Base-by-base conservation (phyloP, 2,329 filamentous ascomycete species). In the Trichoderma aggressivum region DNA sequence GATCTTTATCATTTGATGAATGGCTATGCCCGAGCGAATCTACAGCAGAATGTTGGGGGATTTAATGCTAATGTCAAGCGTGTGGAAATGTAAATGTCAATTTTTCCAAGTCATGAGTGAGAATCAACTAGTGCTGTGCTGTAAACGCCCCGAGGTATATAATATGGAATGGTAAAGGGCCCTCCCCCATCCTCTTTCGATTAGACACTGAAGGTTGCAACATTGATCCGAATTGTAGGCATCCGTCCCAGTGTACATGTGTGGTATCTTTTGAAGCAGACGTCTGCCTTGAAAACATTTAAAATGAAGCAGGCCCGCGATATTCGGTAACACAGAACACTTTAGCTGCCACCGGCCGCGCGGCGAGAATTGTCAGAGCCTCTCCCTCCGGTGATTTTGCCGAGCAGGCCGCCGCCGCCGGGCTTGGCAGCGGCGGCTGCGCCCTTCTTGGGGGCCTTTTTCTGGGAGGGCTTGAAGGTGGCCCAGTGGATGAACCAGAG, bases 391-490 rank as follows among this genome's bases (percentile, higher is more conserved):
- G 59, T 63, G 59, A 70, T 18, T 50, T 43, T 70, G 59, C 67
- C 39, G 28, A 70, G 34, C 12, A 70, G 21, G 3, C 67, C 67
- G 11, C 58, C 58, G 10, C 34, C 67, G 30, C 58, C 58, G 24
- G 47, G 47, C 21, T 47, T 47, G 18, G 36, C 36, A 21, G 47
- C n/a, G 7, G 34, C 50, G 6, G n/a, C 39, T 4, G n/a, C 39
- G 3, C 32, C 47, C 75, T 83, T 84, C 77, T 83, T 83, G 79
- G 86, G 87, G 78, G 36, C 26, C n/a, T 50, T 61, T 12, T 82
- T 86, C 79, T 90, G 88, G 76, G 88, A 86, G 18, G 87, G 87
- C 81, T 89, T 90, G 81, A 88, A 73, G 24, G 88, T 90, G 71
- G 86, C 87, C 76, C 82, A 85, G 80, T 89, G 86, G 76, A 89